Evolutionary conservation across 1,284 basidiomycete species (phyloP), one percentile per base, ranked within the genome.

Genomic region (Pseudozyma hubeiensis): DNA sequence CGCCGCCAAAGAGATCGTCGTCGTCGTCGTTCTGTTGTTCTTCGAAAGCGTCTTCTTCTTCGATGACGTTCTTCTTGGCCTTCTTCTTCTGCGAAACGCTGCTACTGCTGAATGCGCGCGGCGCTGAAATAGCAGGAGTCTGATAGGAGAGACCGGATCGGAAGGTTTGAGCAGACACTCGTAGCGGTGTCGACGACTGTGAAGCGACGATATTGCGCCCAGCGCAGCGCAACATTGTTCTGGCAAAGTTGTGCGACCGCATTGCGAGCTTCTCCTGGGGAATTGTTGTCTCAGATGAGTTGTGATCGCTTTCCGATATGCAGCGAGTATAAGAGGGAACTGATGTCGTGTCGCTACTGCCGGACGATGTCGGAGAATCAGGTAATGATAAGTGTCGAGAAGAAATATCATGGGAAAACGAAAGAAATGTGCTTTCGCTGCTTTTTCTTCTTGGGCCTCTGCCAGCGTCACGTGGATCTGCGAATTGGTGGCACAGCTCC

Each of bases 191-290:
- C 14, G 9, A 31, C 19, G 19, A 34, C 33, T 45, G 53, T 24
- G 53, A 54, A 16, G 17, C 33, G 41, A 37, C 30, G 16, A 3
- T 29, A 39, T 17, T 49, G 37, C 66, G 48, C 1, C 47, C 60
- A 2, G 66, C 61, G 8, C 34, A 48, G 17, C 70, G 64, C 14
- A 67, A 34, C n/a, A 60, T 51, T 17, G 64, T 39, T 16, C 64
- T 49, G 9, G 64, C 61, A 31, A 73, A 46, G 29, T 57, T 66
- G 17, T 67, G 64, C 10, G 70, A 73, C 17, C 70, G 64, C 70
- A 73, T 73, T 73, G 24, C 24, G 24, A 24, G 24, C 24, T 24
- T 24, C 24, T 24, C 24, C 24, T 24, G 24, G 24, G 4, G 2
- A 4, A 24, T 24, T 24, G 24, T 24, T 4, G 24, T 24, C 24